phyloP scores from a whole-genome alignment of 345 rosid species.

The Euphorbia tirucalli region DNA sequence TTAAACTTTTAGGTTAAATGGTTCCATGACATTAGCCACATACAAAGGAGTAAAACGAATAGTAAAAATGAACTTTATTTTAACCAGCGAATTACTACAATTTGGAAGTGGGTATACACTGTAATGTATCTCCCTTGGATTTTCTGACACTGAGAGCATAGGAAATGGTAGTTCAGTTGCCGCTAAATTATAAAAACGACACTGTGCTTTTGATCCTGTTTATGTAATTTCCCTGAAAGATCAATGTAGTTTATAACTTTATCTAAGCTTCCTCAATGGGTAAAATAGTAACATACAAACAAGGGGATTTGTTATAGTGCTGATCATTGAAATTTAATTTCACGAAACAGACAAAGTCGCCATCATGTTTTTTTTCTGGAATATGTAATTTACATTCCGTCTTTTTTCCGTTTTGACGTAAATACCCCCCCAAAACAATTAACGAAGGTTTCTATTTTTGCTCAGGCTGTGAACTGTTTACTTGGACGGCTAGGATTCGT shows the following conservation, averaged over 20 bases:
- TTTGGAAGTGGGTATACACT: slow-evolving; percentile 67
- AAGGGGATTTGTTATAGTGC: too few relatives aligned
- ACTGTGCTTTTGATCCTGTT: background rate
- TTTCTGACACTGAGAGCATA: slow-evolving; percentile 53
- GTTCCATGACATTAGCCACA: too few relatives aligned
- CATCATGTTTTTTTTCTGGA: slow-evolving; percentile 50
- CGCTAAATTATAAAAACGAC: slow-evolving; percentile 40
- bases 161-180: slow-evolving; percentile 21
- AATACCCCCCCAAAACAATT: too few relatives aligned
- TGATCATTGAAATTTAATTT: slow-evolving; percentile 37
- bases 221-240: slow-evolving; percentile 16
- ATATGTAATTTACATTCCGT: slow-evolving; percentile 18
- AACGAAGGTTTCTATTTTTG: background rate
- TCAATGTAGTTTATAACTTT: too few relatives aligned
- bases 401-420: slow-evolving; percentile 3
- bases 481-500: slow-evolving; percentile 54
- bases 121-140: slow-evolving; percentile 70
- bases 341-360: slow-evolving; percentile 41
- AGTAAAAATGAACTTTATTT: background rate
- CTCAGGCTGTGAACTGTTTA: slow-evolving; percentile 46
- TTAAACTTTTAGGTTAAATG: too few relatives aligned
- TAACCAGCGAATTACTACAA: slow-evolving; percentile 21
- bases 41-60: too few relatives aligned
- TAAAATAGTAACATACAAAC: slow-evolving; percentile 22
- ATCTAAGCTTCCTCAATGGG: slow-evolving; percentile 23